Percentiles rank a stretch among this genome's conserved stretches.
These are phyloP conservation scores for Neopestalotiopsis rosae DNA, from an alignment of 2,329 filamentous ascomycete genomes.

Conservation along the genomic window DNA sequence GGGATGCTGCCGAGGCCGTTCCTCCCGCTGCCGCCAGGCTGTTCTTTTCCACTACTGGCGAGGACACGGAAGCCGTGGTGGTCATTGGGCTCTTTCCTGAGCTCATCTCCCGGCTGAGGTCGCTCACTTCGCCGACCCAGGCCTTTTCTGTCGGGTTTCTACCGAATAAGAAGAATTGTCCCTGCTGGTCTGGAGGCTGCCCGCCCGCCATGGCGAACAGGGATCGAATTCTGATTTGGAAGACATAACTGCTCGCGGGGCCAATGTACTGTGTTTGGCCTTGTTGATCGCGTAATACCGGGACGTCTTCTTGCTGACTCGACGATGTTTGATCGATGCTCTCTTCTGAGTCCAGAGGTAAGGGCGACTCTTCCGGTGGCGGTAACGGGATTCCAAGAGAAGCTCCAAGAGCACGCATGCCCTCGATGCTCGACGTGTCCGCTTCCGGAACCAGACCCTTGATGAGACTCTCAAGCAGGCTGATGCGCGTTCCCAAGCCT, in stretches of 20 bases:
- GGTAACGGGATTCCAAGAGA: slow-evolving; percentile 46
- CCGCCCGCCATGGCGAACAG: slow-evolving; percentile 41
- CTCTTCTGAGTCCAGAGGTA: slow-evolving; percentile 20
- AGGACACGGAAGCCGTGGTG: slow-evolving; percentile 6
- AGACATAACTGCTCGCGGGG: slow-evolving; percentile 45
- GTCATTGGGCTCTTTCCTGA: slow-evolving; percentile 11
- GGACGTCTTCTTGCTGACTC: slow-evolving; percentile 36
- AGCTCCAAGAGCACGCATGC: slow-evolving; percentile 42
- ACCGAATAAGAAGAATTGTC: slow-evolving; percentile 45
- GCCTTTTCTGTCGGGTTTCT: slow-evolving; percentile 41
- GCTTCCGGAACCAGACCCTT: slow-evolving; percentile 48
- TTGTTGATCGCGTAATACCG: slow-evolving; percentile 46
- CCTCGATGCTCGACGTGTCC: slow-evolving; percentile 45
- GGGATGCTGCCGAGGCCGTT: slow-evolving; percentile 19
- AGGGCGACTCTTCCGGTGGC: slow-evolving; percentile 23
- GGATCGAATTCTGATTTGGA: slow-evolving; percentile 45
- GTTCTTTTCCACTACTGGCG: slow-evolving; percentile 3
- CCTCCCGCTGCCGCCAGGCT: not conserved
- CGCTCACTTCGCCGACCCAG: slow-evolving; percentile 16
- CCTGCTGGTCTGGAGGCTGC: slow-evolving; percentile 29
- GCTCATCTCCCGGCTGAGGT: slow-evolving; percentile 10
- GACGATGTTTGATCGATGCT: slow-evolving; percentile 23
- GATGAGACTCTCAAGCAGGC: slow-evolving; percentile 48
- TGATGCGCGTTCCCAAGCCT: slow-evolving; percentile 43
- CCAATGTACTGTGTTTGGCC: slow-evolving; percentile 51